Percentiles rank a stretch among this genome's conserved stretches.
phyloP scores from a whole-genome alignment of 257 asterid genomes.

The Solanum chiquidenum region DNA sequence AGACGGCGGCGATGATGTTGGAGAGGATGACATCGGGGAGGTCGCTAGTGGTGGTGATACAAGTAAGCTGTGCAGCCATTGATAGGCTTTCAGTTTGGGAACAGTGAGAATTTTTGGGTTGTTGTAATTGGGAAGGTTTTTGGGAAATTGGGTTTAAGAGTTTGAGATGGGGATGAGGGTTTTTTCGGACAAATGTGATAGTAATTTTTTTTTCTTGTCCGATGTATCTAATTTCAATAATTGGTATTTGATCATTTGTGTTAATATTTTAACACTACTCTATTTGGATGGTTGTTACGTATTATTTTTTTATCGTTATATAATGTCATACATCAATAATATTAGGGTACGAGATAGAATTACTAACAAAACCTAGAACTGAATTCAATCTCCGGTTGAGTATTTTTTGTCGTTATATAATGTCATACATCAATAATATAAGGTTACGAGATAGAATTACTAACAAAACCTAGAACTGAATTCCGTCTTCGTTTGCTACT shows the following conservation, averaged over 20 bases:
- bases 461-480: too few species aligned
- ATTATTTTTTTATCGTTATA: too few species aligned
- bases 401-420: too few species aligned
- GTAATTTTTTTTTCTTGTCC: too few species aligned
- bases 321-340: too few species aligned
- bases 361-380: too few species aligned
- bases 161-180: neutral
- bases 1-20: slow-evolving; percentile 55
- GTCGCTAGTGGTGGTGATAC: slow-evolving; percentile 40
- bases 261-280: too few species aligned
- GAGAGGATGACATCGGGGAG: slow-evolving; percentile 70
- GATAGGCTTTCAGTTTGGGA: neutral
- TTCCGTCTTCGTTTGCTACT: neutral
- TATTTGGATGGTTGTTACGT: too few species aligned
- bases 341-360: neutral
- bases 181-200: neutral
- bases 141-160: neutral
- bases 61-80: neutral
- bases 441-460: neutral
- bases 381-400: too few species aligned
- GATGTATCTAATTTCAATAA: too few species aligned
- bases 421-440: too few species aligned
- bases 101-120: neutral
- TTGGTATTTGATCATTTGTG: too few species aligned
- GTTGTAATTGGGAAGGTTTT: neutral